Conservation (phyloP, 371 early-diverging fungal species). For the Mortierella sp. region DNA sequence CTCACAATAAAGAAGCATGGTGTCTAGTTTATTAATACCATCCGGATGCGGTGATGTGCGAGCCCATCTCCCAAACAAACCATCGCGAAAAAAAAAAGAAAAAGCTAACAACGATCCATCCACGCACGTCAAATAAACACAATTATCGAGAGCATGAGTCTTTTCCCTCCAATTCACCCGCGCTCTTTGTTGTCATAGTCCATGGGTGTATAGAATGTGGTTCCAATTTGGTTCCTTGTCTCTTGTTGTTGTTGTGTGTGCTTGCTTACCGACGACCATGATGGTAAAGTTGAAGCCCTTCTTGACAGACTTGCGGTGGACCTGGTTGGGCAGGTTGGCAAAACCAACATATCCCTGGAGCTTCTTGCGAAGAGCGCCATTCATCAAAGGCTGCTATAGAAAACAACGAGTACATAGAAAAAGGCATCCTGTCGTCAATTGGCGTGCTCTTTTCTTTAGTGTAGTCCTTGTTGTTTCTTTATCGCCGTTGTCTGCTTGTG, state of each 20-base stretch:
- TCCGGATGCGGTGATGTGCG: constrained; percentile 14
- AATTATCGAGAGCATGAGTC: background rate
- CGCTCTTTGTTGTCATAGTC: background rate
- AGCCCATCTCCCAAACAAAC: constrained; percentile 33
- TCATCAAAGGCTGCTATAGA: constrained; percentile 31
- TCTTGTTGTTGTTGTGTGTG: background rate
- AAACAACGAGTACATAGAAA: background rate
- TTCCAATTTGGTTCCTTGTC: no score
- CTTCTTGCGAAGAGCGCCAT: constrained; percentile 77
- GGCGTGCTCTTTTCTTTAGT: background rate
- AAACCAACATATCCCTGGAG: constrained; percentile 98
- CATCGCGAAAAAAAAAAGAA: background rate
- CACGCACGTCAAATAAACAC: background rate
- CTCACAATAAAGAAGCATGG: background rate
- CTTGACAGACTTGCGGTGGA: constrained; percentile 97
- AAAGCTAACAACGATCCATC: background rate
- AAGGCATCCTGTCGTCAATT: background rate
- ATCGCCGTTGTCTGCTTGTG: background rate
- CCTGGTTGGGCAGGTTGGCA: constrained; percentile 98
- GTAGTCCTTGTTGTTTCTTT: background rate
- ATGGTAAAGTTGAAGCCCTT: constrained; percentile 98
- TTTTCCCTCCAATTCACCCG: background rate
- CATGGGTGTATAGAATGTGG: background rate
- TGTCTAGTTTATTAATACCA: constrained; percentile 51
- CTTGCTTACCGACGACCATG: constrained; percentile 93